Evolutionary conservation across 345 rosid species (phyloP).

Genomic region (Citropsis articulata): DNA sequence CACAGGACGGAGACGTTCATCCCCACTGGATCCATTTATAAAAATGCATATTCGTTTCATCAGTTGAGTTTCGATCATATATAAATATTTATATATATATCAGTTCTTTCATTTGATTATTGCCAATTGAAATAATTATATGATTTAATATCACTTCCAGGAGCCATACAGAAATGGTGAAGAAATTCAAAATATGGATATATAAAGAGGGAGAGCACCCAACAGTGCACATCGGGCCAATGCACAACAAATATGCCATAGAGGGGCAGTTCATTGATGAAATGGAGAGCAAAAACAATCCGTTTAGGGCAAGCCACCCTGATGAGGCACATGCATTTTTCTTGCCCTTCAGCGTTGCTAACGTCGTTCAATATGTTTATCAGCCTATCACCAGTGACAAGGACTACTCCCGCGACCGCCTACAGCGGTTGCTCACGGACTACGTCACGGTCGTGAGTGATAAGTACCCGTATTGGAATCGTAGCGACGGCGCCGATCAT

Average conservation of each 20-base stretch:
- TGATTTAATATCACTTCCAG: constrained; percentile 9
- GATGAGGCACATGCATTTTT: constrained; percentile 48
- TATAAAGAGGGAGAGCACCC: constrained; percentile 52
- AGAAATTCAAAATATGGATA: constrained; percentile 51
- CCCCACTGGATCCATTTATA: constrained; percentile 57
- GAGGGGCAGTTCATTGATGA: constrained; percentile 61
- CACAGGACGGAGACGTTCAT: constrained; percentile 32
- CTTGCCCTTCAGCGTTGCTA: constrained; percentile 42
- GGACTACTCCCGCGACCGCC: constrained; percentile 22
- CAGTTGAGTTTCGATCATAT: constrained; percentile 45
- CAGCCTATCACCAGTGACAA: constrained; percentile 17
- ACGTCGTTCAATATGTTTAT: constrained; percentile 29
- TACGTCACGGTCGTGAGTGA: constrained; percentile 34
- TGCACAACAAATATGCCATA: constrained; percentile 38
- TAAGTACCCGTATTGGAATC: constrained; percentile 63
- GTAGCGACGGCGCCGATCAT: constrained; percentile 59
- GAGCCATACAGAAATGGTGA: constrained; percentile 54
- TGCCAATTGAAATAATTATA: no score
- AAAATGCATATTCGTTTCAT: constrained; percentile 65
- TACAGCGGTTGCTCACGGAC: constrained; percentile 28
- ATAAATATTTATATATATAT: no score
- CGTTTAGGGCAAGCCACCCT: constrained; percentile 36
- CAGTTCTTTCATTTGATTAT: no score
- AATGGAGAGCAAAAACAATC: constrained; percentile 29
- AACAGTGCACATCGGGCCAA: constrained; percentile 38